Percentiles rank a stretch among this genome's conserved stretches.
phyloP scores from a whole-genome alignment of 2,329 filamentous ascomycete species.

The Arthroderma uncinatum region DNA sequence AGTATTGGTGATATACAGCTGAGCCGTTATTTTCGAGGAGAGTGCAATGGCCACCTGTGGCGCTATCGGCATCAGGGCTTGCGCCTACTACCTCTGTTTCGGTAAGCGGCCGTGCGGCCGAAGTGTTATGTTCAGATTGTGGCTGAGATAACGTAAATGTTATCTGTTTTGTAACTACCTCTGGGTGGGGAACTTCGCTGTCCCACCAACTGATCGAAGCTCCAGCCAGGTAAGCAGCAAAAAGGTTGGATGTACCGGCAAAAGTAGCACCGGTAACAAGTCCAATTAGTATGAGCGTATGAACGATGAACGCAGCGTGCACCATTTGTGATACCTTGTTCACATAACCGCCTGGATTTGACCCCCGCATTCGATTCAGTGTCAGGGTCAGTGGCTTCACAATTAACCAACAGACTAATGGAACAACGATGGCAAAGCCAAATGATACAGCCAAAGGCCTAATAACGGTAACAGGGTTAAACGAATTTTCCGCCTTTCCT shows the following conservation, averaged over 20 bases:
- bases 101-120: not conserved
- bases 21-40: not conserved
- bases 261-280: slow-evolving; percentile 41
- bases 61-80: not conserved
- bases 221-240: slow-evolving; percentile 49
- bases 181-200: not conserved
- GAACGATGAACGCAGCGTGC: not conserved
- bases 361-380: not conserved
- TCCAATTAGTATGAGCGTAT: slow-evolving; percentile 31
- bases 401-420: slow-evolving; percentile 21
- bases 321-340: not conserved
- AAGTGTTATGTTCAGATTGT: not conserved
- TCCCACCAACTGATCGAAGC: slow-evolving; percentile 35
- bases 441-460: slow-evolving; percentile 43
- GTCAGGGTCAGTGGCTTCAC: slow-evolving; percentile 13
- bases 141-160: not conserved
- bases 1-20: slow-evolving; percentile 38
- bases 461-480: slow-evolving; percentile 32
- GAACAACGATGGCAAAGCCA: slow-evolving; percentile 22
- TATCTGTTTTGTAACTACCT: not conserved
- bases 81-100: not conserved
- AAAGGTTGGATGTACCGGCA: slow-evolving; percentile 46
- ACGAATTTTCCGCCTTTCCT: slow-evolving; percentile 14
- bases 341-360: not conserved
- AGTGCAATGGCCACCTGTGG: not conserved